These are phyloP conservation scores for Puya raimondii DNA, from an alignment of 176 grass and related monocot genomes.

Conservation along the genomic window DNA sequence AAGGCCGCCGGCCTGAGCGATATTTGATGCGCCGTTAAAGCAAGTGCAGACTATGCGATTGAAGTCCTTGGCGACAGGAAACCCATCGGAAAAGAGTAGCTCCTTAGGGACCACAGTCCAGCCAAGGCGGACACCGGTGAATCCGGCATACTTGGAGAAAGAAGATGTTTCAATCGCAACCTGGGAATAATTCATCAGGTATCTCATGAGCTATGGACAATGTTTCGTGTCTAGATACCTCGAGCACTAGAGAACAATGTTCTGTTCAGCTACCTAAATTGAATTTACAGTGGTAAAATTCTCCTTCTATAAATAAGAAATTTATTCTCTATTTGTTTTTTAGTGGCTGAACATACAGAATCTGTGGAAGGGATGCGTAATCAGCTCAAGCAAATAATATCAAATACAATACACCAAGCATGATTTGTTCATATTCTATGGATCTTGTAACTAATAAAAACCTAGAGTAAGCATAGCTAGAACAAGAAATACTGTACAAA, in stretches of 20 bases:
- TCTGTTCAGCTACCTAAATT: neutral
- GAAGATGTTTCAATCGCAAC: constrained; percentile 88
- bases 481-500: too few relatives aligned
- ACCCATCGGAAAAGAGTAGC: constrained; percentile 86
- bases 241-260: neutral
- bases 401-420: neutral
- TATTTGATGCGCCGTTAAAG: constrained; percentile 87
- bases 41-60: constrained; percentile 84
- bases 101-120: constrained; percentile 94
- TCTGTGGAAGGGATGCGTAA: neutral
- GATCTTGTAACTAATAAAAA: neutral
- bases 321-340: neutral
- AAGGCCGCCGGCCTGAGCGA: constrained; percentile 76
- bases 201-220: neutral
- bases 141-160: constrained; percentile 96
- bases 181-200: constrained; percentile 28
- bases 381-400: neutral
- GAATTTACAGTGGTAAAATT: neutral
- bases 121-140: constrained; percentile 84
- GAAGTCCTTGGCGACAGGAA: constrained; percentile 85
- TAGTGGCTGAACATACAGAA: neutral
- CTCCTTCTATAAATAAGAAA: neutral
- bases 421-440: neutral
- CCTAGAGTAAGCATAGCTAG: too few relatives aligned
- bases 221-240: neutral